A percentile compares a stretch with the other conserved stretches of the same genome.
Evolutionary conservation across 768 basidiomycete species (phyloP).

Genomic region (Obba rivulosa): DNA sequence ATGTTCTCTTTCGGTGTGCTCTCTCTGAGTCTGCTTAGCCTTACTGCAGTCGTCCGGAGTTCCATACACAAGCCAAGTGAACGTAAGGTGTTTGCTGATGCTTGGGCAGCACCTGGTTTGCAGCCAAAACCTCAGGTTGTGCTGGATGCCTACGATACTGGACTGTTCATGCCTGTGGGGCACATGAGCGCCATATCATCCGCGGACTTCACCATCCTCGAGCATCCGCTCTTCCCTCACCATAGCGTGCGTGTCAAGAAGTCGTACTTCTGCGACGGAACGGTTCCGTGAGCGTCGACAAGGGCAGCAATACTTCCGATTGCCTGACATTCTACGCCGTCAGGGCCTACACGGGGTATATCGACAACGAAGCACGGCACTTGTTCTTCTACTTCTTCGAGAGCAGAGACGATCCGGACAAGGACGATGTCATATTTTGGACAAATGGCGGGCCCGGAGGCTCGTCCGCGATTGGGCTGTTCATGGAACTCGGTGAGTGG

Average conservation of each 20-base stretch:
- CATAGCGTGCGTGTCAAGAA: constrained; percentile 39
- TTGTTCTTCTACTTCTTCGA: constrained; percentile 46
- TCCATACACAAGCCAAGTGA: no score
- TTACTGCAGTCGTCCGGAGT: no score
- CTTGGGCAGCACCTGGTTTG: no score
- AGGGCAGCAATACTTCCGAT: no score
- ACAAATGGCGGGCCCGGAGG: constrained; percentile 29
- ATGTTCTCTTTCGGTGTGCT: no score
- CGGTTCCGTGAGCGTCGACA: constrained; percentile 21
- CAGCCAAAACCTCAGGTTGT: no score
- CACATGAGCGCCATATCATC: constrained; percentile 21
- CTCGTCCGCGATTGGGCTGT: constrained; percentile 27
- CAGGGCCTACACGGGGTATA: constrained; percentile 67
- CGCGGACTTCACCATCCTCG: constrained; percentile 31
- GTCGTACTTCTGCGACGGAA: constrained; percentile 37
- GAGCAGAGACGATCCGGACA: constrained; percentile 29
- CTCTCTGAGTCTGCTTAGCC: no score
- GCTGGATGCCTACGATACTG: constrained; percentile 17
- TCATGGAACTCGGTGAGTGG: constrained; percentile 41
- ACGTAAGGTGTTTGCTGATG: no score
- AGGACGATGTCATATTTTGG: constrained; percentile 26
- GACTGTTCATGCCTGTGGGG: constrained; percentile 30
- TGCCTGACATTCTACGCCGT: not conserved
- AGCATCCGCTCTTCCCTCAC: constrained; percentile 40
- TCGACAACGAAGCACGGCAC: constrained; percentile 56